Conservation (phyloP, 2,329 filamentous ascomycete species). For the Cercospora berteroae region DNA sequence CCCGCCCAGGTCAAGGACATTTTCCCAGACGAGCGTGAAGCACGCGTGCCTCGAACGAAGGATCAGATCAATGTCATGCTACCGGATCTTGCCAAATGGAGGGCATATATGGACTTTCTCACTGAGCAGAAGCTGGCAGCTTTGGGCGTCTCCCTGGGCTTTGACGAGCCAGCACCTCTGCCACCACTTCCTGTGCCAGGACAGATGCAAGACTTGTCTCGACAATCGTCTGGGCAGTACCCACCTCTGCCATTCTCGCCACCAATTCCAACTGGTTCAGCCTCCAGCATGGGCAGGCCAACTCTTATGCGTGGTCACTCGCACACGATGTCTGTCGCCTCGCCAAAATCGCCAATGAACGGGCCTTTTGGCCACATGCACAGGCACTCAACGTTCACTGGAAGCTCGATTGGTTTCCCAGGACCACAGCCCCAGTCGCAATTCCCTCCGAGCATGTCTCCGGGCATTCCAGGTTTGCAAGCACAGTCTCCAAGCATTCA, state of each 20-base stretch:
- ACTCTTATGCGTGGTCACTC: slow-evolving; percentile 37
- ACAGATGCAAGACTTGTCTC: slow-evolving; percentile 56
- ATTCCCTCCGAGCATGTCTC: slow-evolving; percentile 8
- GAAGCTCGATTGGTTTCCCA: slow-evolving; percentile 41
- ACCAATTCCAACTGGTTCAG: slow-evolving; percentile 75
- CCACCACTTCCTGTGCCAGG: slow-evolving; percentile 31
- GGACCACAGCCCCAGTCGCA: slow-evolving; percentile 52
- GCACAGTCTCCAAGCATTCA: slow-evolving; percentile 47
- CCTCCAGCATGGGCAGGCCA: slow-evolving; percentile 55
- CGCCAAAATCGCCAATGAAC: slow-evolving; percentile 67
- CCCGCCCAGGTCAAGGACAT: slow-evolving; percentile 61
- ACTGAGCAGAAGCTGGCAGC: slow-evolving; percentile 90
- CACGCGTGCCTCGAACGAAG: slow-evolving; percentile 19
- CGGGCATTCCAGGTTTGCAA: slow-evolving; percentile 10
- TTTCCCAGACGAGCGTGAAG: slow-evolving; percentile 60
- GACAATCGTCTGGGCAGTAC: slow-evolving; percentile 69
- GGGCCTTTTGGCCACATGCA: slow-evolving; percentile 60
- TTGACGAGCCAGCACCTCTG: slow-evolving; percentile 61
- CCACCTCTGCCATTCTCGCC: slow-evolving; percentile 79
- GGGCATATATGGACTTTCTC: slow-evolving; percentile 75
- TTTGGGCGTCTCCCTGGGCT: slow-evolving; percentile 78
- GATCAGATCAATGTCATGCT: slow-evolving; percentile 63
- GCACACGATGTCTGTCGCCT: slow-evolving; percentile 64
- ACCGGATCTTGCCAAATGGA: slow-evolving; percentile 70
- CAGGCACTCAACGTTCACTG: slow-evolving; percentile 67